A percentile compares a stretch with the other conserved stretches of the same genome.
These are phyloP conservation scores for Boletus insuetus DNA, from an alignment of 768 basidiomycete genomes.

Conservation along the genomic window DNA sequence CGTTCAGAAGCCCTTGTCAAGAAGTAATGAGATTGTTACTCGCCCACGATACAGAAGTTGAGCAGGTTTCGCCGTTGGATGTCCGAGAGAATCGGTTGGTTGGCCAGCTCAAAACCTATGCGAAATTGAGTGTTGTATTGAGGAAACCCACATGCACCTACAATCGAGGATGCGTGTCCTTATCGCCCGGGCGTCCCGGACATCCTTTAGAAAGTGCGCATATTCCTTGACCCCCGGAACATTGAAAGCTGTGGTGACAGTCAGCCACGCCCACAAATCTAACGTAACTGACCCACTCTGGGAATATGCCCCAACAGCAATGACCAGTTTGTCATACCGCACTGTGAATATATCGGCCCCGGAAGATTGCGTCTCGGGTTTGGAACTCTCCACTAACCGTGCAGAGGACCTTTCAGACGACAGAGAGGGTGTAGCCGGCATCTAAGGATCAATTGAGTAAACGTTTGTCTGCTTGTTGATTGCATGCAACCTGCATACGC, in stretches of 20 bases:
- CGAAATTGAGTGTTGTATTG: background rate
- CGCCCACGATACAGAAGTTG: constrained; percentile 85
- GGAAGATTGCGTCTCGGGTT: constrained; percentile 18
- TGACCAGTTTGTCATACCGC: constrained; percentile 76
- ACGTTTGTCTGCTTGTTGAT: background rate
- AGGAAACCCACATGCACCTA: constrained; percentile 22
- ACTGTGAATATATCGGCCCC: constrained; percentile 47
- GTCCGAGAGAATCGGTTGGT: constrained; percentile 75
- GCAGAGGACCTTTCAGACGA: constrained; percentile 27
- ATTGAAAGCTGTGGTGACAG: constrained; percentile 50
- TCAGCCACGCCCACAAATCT: constrained; percentile 2
- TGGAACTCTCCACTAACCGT: constrained; percentile 11
- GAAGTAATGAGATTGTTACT: constrained; percentile 22
- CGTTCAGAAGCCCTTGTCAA: constrained; percentile 5
- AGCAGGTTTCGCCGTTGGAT: constrained; percentile 71
- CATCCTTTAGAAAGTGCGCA: constrained; percentile 79
- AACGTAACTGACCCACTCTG: constrained; percentile 54
- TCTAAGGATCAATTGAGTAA: constrained; percentile 34
- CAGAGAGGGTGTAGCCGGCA: constrained; percentile 57
- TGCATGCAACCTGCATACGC: constrained; percentile 24
- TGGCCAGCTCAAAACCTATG: constrained; percentile 80
- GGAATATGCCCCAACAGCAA: constrained; percentile 82
- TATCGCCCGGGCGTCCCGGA: constrained; percentile 71
- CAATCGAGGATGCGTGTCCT: constrained; percentile 74
- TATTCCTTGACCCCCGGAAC: constrained; percentile 79